Conservation (phyloP, 2,329 filamentous ascomycete species). For the Emergomyces africanus region DNA sequence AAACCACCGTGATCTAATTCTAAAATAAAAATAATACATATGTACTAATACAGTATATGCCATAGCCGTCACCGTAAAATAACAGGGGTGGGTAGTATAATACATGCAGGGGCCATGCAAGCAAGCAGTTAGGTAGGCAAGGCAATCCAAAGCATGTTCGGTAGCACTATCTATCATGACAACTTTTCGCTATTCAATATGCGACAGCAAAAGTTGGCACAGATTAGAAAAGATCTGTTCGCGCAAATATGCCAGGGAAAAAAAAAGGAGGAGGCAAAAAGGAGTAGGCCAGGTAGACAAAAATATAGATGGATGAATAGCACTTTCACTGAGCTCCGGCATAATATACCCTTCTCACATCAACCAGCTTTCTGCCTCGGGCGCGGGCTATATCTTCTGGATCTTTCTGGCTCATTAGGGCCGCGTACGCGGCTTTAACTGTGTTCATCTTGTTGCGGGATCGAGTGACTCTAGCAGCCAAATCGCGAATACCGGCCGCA, state of each 20-base stretch:
- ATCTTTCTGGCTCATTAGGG: slow-evolving; percentile 68
- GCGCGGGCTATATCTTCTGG: slow-evolving; percentile 84
- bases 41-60: slow-evolving; percentile 7
- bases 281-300: slow-evolving; percentile 10
- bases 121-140: neutral
- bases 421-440: slow-evolving; percentile 79
- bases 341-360: slow-evolving; percentile 95
- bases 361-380: slow-evolving; percentile 86
- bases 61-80: neutral
- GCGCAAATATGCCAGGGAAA: neutral
- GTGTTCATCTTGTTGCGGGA: slow-evolving; percentile 97
- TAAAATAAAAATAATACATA: slow-evolving; percentile 1
- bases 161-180: neutral
- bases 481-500: slow-evolving; percentile 72
- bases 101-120: neutral
- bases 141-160: neutral
- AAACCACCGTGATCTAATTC: neutral
- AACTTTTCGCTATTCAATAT: slow-evolving; percentile 1
- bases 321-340: slow-evolving; percentile 42
- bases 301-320: neutral
- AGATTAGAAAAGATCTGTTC: neutral
- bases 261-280: slow-evolving; percentile 11
- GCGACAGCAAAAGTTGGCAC: neutral
- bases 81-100: neutral
- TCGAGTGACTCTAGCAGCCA: slow-evolving; percentile 69